phyloP scores from a whole-genome alignment of 352 stramenopile species.

The Globisporangium mamillatum region DNA sequence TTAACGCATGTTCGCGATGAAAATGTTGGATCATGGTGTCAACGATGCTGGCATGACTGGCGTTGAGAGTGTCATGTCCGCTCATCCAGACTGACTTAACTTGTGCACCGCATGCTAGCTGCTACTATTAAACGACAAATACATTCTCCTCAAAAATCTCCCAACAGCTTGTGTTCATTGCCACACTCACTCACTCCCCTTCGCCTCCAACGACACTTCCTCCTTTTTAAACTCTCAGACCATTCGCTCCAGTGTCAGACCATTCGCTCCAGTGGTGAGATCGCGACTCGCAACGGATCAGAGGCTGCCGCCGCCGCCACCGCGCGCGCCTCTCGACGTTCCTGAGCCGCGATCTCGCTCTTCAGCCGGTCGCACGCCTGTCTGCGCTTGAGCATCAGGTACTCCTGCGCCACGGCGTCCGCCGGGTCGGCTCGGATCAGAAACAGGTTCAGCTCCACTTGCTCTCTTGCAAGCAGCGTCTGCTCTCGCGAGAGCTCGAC shows the following conservation, averaged over 20 bases:
- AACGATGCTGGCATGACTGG: too few relatives aligned
- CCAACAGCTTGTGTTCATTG: too few relatives aligned
- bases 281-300: background rate
- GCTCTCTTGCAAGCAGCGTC: background rate
- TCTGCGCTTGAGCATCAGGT: conserved; percentile 1
- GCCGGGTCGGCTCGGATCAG: background rate
- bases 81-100: too few relatives aligned
- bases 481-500: conserved; percentile 3
- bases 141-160: too few relatives aligned
- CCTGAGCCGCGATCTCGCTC: background rate
- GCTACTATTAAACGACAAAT: too few relatives aligned
- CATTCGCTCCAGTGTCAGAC: background rate
- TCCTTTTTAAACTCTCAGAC: background rate
- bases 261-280: background rate
- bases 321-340: background rate
- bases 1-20: too few relatives aligned
- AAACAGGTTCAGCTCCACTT: conserved; percentile 3
- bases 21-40: too few relatives aligned
- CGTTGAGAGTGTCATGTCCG: too few relatives aligned
- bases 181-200: background rate
- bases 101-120: too few relatives aligned
- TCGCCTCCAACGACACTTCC: background rate
- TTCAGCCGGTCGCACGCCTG: background rate
- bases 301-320: background rate
- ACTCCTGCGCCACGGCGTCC: conserved; percentile 1